Percentiles rank a stretch among this genome's conserved stretches.
phyloP scores from a whole-genome alignment of 805 yeast genomes.

The Debaryomyces prosopidis region DNA sequence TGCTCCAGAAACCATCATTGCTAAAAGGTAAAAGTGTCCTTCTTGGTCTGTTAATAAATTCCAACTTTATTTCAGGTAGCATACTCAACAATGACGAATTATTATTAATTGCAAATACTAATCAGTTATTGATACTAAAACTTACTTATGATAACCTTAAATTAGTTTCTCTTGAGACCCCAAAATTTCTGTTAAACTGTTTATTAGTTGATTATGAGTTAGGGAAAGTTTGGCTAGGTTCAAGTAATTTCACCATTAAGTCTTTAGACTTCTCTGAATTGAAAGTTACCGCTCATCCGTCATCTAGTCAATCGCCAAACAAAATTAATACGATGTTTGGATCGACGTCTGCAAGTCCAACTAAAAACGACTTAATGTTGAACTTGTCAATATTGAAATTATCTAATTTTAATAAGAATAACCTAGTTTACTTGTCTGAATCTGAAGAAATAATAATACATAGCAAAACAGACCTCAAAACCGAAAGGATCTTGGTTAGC shows the following conservation, averaged over 20 bases:
- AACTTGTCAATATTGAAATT: slow-evolving; percentile 24
- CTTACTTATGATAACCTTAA: slow-evolving; percentile 14
- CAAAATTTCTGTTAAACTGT: slow-evolving; percentile 16
- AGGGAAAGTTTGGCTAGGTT: slow-evolving; percentile 28
- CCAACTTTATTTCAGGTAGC: slow-evolving; percentile 48
- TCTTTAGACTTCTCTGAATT: slow-evolving; percentile 8
- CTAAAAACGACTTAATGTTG: slow-evolving; percentile 1
- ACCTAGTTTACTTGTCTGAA: slow-evolving; percentile 33
- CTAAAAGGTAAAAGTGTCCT: slow-evolving; percentile 62
- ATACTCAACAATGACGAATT: slow-evolving; percentile 36
- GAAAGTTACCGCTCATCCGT: slow-evolving; percentile 3
- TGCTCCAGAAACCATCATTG: slow-evolving; percentile 15
- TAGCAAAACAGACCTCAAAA: slow-evolving; percentile 11
- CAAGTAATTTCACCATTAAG: slow-evolving; percentile 9
- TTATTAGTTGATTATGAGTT: slow-evolving; percentile 18
- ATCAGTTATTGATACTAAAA: slow-evolving; percentile 31
- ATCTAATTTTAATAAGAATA: slow-evolving; percentile 18
- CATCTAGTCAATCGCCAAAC: background rate
- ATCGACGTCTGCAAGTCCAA: background rate
- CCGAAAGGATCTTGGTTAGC: slow-evolving; percentile 24
- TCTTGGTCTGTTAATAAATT: slow-evolving; percentile 48
- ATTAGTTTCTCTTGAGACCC: slow-evolving; percentile 14
- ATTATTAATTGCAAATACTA: slow-evolving; percentile 31
- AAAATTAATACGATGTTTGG: background rate
- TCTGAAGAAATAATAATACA: slow-evolving; percentile 36